phyloP scores from a whole-genome alignment of 371 early-diverging fungal genomes.

The Rhizomucor miehei region DNA sequence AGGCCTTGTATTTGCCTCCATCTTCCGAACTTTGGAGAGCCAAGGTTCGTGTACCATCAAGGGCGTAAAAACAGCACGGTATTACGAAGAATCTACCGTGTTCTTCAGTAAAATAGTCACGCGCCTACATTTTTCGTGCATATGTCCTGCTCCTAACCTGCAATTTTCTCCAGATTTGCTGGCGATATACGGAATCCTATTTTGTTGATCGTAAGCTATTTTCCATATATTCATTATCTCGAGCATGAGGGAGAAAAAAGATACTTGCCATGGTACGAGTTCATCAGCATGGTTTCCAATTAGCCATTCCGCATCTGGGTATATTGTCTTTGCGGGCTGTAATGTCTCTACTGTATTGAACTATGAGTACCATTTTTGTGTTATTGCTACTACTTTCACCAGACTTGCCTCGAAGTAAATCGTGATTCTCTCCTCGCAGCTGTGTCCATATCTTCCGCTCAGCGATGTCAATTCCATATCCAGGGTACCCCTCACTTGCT shows the following conservation, averaged over 20 bases:
- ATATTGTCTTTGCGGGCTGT: constrained; percentile 50
- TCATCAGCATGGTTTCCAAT: constrained; percentile 94
- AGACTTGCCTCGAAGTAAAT: constrained; percentile 35
- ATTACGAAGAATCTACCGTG: constrained; percentile 66
- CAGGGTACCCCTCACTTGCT: constrained; percentile 73
- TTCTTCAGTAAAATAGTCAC: constrained; percentile 55
- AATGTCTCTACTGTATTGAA: constrained; percentile 53
- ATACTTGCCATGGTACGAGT: constrained; percentile 75
- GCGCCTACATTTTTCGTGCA: constrained; percentile 33
- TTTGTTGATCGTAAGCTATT: neutral
- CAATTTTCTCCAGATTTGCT: constrained; percentile 55
- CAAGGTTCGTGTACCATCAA: constrained; percentile 60
- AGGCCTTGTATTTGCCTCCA: constrained; percentile 68
- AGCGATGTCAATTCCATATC: constrained; percentile 80
- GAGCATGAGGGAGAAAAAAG: neutral
- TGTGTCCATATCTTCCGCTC: constrained; percentile 76
- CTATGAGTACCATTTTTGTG: neutral
- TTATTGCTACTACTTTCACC: too few species aligned
- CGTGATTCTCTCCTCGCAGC: constrained; percentile 22
- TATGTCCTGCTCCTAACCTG: constrained; percentile 37
- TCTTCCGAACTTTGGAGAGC: constrained; percentile 39
- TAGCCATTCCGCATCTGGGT: constrained; percentile 70
- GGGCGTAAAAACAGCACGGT: constrained; percentile 80
- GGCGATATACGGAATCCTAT: constrained; percentile 71
- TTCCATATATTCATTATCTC: neutral